phyloP scores from a whole-genome alignment of 2,329 filamentous ascomycete species.

The Aspergillus pseudoviridinutans region DNA sequence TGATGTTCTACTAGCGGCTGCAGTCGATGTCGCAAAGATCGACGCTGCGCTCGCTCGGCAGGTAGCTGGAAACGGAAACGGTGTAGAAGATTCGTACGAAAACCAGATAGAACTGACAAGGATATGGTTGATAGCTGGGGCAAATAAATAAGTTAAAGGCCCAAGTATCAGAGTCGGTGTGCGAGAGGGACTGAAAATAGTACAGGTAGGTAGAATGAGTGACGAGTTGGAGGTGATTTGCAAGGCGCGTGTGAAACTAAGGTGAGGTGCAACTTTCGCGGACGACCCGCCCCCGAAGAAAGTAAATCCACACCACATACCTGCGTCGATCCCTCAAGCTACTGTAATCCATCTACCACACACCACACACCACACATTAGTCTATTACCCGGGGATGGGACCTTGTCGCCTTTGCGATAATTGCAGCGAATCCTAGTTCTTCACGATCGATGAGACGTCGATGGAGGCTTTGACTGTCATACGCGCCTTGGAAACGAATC shows the following conservation, averaged over 20 bases:
- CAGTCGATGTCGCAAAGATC: slow-evolving; percentile 11
- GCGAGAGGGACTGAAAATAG: neutral
- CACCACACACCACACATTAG: neutral
- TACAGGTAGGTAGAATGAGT: neutral
- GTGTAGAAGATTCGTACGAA: neutral
- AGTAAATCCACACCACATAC: slow-evolving; percentile 1
- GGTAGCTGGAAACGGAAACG: slow-evolving; percentile 1
- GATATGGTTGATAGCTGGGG: neutral
- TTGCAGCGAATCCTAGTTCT: slow-evolving; percentile 4
- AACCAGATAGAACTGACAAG: neutral
- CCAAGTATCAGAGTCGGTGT: neutral
- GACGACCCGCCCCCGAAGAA: neutral
- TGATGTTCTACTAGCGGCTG: slow-evolving; percentile 37
- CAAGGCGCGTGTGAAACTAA: slow-evolving; percentile 1
- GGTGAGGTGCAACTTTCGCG: neutral
- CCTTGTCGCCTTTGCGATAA: neutral
- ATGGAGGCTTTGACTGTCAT: slow-evolving; percentile 3
- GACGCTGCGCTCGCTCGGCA: slow-evolving; percentile 10
- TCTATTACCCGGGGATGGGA: neutral
- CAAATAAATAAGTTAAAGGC: neutral
- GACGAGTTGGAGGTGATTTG: neutral
- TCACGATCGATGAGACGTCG: slow-evolving; percentile 4
- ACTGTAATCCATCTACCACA: neutral
- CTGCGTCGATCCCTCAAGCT: slow-evolving; percentile 3
- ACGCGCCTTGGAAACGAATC: slow-evolving; percentile 4